Percentiles rank a stretch among this genome's conserved stretches.
Evolutionary conservation across 108 stramenopile genomes (phyloP).

Genomic region (Mayamaea pseudoterrestris): DNA sequence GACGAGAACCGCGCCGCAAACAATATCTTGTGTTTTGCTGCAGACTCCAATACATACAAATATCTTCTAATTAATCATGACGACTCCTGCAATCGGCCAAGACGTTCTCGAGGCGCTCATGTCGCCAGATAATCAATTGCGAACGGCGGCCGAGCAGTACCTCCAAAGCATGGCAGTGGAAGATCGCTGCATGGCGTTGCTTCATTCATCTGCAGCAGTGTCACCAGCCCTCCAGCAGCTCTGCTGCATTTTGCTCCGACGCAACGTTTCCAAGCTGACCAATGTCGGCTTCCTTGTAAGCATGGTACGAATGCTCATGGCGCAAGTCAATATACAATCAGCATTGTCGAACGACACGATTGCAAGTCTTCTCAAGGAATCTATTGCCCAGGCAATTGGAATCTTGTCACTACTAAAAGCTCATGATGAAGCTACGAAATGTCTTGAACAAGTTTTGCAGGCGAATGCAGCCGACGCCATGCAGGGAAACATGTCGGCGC

Average conservation of each 20-base stretch:
- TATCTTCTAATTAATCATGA: too few species aligned
- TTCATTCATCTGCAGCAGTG: neutral
- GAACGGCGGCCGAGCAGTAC: neutral
- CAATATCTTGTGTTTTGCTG: too few species aligned
- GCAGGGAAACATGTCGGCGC: conserved; percentile 11
- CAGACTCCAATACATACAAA: too few species aligned
- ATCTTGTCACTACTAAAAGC: neutral
- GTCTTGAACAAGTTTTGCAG: neutral
- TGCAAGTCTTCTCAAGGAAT: neutral
- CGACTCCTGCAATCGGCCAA: neutral
- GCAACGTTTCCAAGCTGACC: conserved; percentile 35
- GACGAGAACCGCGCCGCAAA: too few species aligned
- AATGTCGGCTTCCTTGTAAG: conserved; percentile 35
- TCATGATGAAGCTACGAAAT: neutral
- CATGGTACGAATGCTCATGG: conserved; percentile 38
- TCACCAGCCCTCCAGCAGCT: conserved; percentile 3
- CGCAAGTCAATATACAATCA: neutral
- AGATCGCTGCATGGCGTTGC: neutral
- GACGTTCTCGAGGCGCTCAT: neutral
- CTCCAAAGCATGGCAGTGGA: neutral
- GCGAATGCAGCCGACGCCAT: neutral
- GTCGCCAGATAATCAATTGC: neutral
- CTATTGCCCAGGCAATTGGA: neutral
- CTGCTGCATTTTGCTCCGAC: conserved; percentile 41
- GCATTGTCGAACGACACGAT: neutral